Percentiles rank a stretch among this genome's conserved stretches.
These are phyloP conservation scores for Monosporozyma servazzii DNA, from an alignment of 805 yeast species.

Conservation along the genomic window DNA sequence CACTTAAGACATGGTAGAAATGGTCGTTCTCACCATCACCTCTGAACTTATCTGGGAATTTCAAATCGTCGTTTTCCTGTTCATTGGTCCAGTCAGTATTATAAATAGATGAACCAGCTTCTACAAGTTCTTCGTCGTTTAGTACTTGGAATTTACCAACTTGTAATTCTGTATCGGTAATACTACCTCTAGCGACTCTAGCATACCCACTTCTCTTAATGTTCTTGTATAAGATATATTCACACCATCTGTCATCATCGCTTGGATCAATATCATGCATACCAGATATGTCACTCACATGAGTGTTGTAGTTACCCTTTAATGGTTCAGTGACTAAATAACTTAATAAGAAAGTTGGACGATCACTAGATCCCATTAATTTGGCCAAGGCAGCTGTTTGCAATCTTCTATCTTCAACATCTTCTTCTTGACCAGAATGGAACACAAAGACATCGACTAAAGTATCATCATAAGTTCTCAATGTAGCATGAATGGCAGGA, in stretches of 20 bases:
- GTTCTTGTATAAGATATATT: constrained; percentile 82
- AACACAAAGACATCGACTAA: constrained; percentile 87
- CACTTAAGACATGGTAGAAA: constrained; percentile 87
- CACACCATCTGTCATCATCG: constrained; percentile 98
- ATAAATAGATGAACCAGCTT: constrained; percentile 35
- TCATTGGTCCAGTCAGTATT: constrained; percentile 44
- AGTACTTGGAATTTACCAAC: constrained; percentile 77
- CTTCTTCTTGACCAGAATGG: constrained; percentile 98
- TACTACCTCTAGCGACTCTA: constrained; percentile 82
- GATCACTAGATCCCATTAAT: constrained; percentile 70
- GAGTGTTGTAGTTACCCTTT: constrained; percentile 85
- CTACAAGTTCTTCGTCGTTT: constrained; percentile 28
- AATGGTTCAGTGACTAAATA: constrained; percentile 83
- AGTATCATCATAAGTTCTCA: constrained; percentile 75
- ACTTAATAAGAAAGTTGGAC: constrained; percentile 82
- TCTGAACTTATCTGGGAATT: constrained; percentile 70
- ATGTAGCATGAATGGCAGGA: constrained; percentile 94
- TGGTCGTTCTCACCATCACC: constrained; percentile 95
- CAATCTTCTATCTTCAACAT: constrained; percentile 81
- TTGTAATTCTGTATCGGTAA: constrained; percentile 95
- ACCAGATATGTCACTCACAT: constrained; percentile 73
- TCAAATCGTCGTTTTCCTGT: constrained; percentile 48
- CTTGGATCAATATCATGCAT: constrained; percentile 90
- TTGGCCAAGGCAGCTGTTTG: constrained; percentile 71
- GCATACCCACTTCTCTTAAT: constrained; percentile 88